Evolutionary conservation across 345 rosid genomes (phyloP), one percentile per base, ranked within the genome.

Genomic region (Eutrema yunnanense): DNA sequence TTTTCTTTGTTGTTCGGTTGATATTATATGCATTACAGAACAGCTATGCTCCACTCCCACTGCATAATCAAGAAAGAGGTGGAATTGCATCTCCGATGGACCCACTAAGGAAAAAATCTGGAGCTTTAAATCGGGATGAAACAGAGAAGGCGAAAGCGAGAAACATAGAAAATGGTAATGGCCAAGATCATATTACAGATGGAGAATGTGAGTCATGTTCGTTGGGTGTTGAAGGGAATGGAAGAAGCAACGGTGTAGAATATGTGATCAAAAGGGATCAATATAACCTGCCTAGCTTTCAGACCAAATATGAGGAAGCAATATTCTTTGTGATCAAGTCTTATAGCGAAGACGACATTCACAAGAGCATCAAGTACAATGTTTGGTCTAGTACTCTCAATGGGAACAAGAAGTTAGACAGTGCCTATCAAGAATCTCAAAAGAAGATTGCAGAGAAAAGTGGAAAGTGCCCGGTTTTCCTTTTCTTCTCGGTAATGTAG

Each of bases 321-420:
- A 62, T 67, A 32, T 87, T 87, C 81, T 85, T 84, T 76, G 86
- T 87, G 55, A 87, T 87, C 49, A 87, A 87, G 71, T 87, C 91
- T 64, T 87, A 85, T 65, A 87, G 87, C 56, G 91, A 87, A 78
- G 91, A 87, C 57, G 88, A 87, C 42, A 72, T 87, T 46, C 91
- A 85, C 65, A 87, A 87, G 73, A 82, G 91, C 74, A 82, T 87
- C 70, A 87, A 87, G 56, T 87, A 87, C 81, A 87, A 81, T 77
- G 91, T 87, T 19, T 87, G 91, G 91, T 81, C 91, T 26, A 87
- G 88, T 73, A 87, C 91, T 46, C 81, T 83, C 30, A 87, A 82
- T 62, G 91, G 91, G 60, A 87, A 87, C 72, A 87, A 77, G 80
- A 85, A 82, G 75, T 69, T 87, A 36, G 83, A 83, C 80, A 73